Evolutionary conservation across 371 early-diverging fungal genomes (phyloP).

Genomic region (Quaeritorhiza haematococci): DNA sequence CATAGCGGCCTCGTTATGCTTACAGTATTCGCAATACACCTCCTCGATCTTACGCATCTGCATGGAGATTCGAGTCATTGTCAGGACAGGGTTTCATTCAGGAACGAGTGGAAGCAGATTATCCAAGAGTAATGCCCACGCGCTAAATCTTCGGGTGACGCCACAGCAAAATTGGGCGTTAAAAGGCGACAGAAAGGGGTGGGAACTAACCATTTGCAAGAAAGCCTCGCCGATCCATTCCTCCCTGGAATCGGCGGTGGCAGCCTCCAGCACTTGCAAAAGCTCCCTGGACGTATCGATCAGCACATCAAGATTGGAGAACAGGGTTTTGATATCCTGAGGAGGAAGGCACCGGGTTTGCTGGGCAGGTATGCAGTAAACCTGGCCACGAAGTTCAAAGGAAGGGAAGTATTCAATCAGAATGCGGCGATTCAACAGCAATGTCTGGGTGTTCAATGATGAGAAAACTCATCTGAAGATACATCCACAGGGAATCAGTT

Average conservation of each 20-base stretch:
- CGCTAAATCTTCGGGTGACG: too few species aligned
- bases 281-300: constrained; percentile 49
- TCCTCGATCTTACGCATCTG: constrained; percentile 42
- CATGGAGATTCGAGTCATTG: constrained; percentile 33
- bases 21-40: constrained; percentile 71
- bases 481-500: neutral
- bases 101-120: too few species aligned
- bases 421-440: neutral
- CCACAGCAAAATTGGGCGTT: too few species aligned
- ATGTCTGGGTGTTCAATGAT: neutral
- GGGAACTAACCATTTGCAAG: constrained; percentile 44
- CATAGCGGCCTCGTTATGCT: constrained; percentile 65
- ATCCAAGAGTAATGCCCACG: too few species aligned
- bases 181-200: constrained; percentile 3
- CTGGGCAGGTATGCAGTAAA: constrained; percentile 52
- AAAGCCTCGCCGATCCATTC: constrained; percentile 52
- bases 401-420: constrained; percentile 1
- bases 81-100: neutral
- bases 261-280: constrained; percentile 39
- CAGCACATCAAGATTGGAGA: constrained; percentile 55
- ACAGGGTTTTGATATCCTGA: constrained; percentile 56
- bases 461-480: too few species aligned
- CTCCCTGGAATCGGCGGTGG: constrained; percentile 33
- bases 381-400: constrained; percentile 15
- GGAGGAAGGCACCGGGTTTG: constrained; percentile 36